Evolutionary conservation across 2,329 filamentous ascomycete species (phyloP), one percentile per base, ranked within the genome.

Genomic region (Penicillium digitatum): DNA sequence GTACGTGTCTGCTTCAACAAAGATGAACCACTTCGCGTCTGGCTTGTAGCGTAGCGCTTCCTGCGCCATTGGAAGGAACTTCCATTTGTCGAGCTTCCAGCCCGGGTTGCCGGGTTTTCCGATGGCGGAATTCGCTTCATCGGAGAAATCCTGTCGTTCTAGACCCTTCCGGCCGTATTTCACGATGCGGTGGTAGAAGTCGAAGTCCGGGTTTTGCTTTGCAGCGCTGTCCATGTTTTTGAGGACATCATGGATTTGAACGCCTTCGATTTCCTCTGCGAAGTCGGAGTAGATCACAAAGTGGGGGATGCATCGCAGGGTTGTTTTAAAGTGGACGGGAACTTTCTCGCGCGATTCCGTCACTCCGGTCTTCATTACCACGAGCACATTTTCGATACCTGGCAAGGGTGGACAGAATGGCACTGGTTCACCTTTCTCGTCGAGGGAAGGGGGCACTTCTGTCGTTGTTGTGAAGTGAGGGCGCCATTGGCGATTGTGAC

Each of bases 241-340:
- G 8, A 84, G 72, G 22, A 76, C 79, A 66, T 83, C 79, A 64
- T 81, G 68, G 31, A 82, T 68, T 16, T 72, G 72, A 40, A 79
- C 72, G 29, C 81, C 81, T 11, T 76, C 72, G 45, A 84, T 78
- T 9, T 75, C 68, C 65, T 82, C 78, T 26, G 78, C 76, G 51
- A 80, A 80, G 66, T 85, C 83, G 57, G 82, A 85, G 69, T 82
- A 84, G 62, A 86, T 79, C 48, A 79, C 76, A 49, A 78, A 80
- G 66, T 83, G 72, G 31, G 80, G 78, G 39, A 82, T 76, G 70
- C 82, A 85, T 58, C 75, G 74, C 20, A 85, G 73, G 0, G 81
- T 81, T 1, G 80, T 82, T 48, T 74, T 66, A 55, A 83, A 76
- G 61, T 84, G 82, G 3, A 77, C 69, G 1, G 81, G 81, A 2